Conservation (phyloP, 1,284 basidiomycete genomes). For the Naganishia albida region DNA sequence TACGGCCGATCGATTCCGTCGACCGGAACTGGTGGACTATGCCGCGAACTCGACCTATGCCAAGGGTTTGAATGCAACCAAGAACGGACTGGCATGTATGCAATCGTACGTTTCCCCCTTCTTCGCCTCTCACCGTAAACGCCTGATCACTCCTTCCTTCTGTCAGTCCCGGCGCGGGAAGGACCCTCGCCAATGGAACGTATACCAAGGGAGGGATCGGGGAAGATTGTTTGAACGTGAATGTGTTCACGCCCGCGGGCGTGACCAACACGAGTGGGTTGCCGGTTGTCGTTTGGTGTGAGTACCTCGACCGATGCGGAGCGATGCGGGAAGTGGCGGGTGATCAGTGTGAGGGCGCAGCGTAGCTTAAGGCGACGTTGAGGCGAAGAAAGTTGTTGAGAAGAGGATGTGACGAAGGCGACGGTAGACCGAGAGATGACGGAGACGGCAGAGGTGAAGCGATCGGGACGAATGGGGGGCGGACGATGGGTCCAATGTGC, state of each 20-base stretch:
- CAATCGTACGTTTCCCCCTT: slow-evolving; percentile 33
- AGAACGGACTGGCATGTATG: slow-evolving; percentile 42
- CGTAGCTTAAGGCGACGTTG: neutral
- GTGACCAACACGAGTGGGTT: slow-evolving; percentile 35
- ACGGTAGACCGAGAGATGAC: neutral
- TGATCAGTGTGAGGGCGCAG: neutral
- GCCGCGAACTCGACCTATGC: slow-evolving; percentile 32
- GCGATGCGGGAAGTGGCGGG: neutral
- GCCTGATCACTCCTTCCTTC: no score
- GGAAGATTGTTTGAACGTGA: slow-evolving; percentile 56
- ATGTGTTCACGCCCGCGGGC: slow-evolving; percentile 46
- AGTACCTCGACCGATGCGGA: no score
- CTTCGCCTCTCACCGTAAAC: no score
- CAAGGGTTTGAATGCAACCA: slow-evolving; percentile 37
- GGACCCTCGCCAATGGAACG: slow-evolving; percentile 12
- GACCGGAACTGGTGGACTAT: slow-evolving; percentile 37
- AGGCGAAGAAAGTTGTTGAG: neutral
- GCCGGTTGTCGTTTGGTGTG: slow-evolving; percentile 51
- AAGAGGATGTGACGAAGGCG: neutral
- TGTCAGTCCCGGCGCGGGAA: slow-evolving; percentile 35
- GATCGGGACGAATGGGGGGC: no score
- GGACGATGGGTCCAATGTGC: no score
- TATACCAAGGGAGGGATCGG: slow-evolving; percentile 34
- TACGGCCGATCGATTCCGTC: slow-evolving; percentile 55
- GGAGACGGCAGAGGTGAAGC: no score